Evolutionary conservation across 2,329 filamentous ascomycete genomes (phyloP).

Genomic region (Ophiobolus disseminans): DNA sequence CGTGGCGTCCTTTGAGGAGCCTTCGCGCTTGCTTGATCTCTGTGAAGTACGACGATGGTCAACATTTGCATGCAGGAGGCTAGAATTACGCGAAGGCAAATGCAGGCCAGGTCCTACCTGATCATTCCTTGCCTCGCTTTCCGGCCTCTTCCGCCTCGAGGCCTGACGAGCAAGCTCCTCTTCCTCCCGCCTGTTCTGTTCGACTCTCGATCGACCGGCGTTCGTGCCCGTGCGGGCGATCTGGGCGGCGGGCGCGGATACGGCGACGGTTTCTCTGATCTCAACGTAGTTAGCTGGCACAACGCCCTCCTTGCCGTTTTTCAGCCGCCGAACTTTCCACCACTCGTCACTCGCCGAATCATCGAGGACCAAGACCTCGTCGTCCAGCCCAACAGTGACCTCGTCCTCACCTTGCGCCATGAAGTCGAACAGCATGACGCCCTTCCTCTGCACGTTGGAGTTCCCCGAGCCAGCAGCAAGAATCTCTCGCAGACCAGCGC

Average conservation of each 20-base stretch:
- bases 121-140: constrained; percentile 61
- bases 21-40: constrained; percentile 74
- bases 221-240: constrained; percentile 62
- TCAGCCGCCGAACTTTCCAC: constrained; percentile 93
- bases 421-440: constrained; percentile 91
- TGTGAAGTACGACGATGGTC: constrained; percentile 73
- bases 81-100: constrained; percentile 81
- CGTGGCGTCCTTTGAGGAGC: constrained; percentile 60
- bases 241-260: constrained; percentile 57
- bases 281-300: constrained; percentile 97
- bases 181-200: constrained; percentile 81
- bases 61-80: constrained; percentile 71
- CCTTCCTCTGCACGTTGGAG: constrained; percentile 72
- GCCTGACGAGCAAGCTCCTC: constrained; percentile 83
- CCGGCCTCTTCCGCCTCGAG: constrained; percentile 66
- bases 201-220: constrained; percentile 71
- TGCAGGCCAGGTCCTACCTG: constrained; percentile 80
- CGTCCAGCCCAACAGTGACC: constrained; percentile 86
- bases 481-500: constrained; percentile 84
- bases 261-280: constrained; percentile 71
- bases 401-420: constrained; percentile 96
- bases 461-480: constrained; percentile 77
- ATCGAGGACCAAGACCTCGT: constrained; percentile 90
- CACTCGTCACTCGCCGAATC: constrained; percentile 94
- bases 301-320: constrained; percentile 93